Evolutionary conservation across 805 yeast genomes (phyloP).

Genomic region (Wickerhamiella musiphila): DNA sequence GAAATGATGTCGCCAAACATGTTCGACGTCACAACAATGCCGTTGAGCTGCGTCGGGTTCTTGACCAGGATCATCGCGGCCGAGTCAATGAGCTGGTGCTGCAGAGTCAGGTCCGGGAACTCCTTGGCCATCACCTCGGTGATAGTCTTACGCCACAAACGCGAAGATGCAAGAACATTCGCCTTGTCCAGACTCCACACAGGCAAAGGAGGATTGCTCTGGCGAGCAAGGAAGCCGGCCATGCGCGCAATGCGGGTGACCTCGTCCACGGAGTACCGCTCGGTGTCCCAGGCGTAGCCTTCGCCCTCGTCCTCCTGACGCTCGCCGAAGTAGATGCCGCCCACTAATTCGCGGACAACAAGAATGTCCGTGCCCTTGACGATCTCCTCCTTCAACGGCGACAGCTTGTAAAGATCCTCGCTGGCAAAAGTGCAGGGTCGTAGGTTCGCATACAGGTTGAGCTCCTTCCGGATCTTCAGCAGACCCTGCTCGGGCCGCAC

Average conservation of each 20-base stretch:
- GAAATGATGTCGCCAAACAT: conserved; percentile 98
- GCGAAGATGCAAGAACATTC: conserved; percentile 86
- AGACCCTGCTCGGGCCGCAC: conserved; percentile 98
- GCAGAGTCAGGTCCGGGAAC: conserved; percentile 73
- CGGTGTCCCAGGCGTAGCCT: conserved; percentile 86
- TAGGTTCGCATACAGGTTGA: conserved; percentile 84
- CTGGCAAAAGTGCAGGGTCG: conserved; percentile 92
- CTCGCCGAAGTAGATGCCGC: conserved; percentile 96
- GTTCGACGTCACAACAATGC: conserved; percentile 80
- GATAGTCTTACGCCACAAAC: conserved; percentile 92
- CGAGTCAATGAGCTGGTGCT: conserved; percentile 94
- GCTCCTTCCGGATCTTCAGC: conserved; percentile 82
- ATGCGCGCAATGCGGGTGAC: conserved; percentile 91
- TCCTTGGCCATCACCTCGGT: conserved; percentile 69
- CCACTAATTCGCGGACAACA: conserved; percentile 92
- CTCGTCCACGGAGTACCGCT: conserved; percentile 77
- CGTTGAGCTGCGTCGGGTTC: conserved; percentile 79
- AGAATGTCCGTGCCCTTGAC: conserved; percentile 83
- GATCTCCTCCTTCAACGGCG: conserved; percentile 72
- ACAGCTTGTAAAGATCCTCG: conserved; percentile 64
- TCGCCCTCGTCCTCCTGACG: conserved; percentile 80
- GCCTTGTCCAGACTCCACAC: conserved; percentile 96
- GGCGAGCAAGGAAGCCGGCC: conserved; percentile 95
- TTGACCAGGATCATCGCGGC: conserved; percentile 97
- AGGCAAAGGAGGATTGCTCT: conserved; percentile 84